These are phyloP conservation scores for Rhodotorula sp. DNA, from an alignment of 1,284 basidiomycete species.

Conservation along the genomic window DNA sequence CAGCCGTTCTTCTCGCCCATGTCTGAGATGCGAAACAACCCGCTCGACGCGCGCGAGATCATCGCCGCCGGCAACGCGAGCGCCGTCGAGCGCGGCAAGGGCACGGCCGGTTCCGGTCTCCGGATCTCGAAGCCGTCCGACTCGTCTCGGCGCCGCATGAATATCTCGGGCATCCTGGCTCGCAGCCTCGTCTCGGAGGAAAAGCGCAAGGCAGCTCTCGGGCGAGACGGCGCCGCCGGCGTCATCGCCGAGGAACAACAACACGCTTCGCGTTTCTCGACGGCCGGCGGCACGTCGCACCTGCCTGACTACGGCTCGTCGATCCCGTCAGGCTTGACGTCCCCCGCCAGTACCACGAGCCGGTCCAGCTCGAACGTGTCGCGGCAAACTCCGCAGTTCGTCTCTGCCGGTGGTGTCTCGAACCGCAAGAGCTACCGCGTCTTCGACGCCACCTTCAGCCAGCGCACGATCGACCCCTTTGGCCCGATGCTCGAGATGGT, in stretches of 20 bases:
- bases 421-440: constrained; percentile 39
- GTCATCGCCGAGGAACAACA: background rate
- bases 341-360: background rate
- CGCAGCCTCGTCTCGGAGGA: constrained; percentile 27
- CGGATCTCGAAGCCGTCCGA: constrained; percentile 24
- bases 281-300: background rate
- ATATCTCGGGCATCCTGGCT: constrained; percentile 25
- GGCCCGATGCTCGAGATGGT: constrained; percentile 37
- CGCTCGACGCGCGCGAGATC: constrained; percentile 31
- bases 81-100: constrained; percentile 12
- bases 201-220: constrained; percentile 21
- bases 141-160: constrained; percentile 21
- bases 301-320: background rate
- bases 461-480: constrained; percentile 39
- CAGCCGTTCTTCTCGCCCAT: constrained; percentile 30
- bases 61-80: constrained; percentile 26
- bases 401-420: constrained; percentile 20
- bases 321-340: background rate
- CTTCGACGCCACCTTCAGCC: constrained; percentile 36
- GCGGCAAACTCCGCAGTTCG: constrained; percentile 10
- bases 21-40: constrained; percentile 15
- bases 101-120: constrained; percentile 21
- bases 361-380: constrained; percentile 1
- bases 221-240: background rate
- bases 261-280: background rate